Percentiles rank a stretch among this genome's conserved stretches.
These are phyloP conservation scores for Penicillium psychrosexuale DNA, from an alignment of 2,329 filamentous ascomycete species.

Conservation along the genomic window DNA sequence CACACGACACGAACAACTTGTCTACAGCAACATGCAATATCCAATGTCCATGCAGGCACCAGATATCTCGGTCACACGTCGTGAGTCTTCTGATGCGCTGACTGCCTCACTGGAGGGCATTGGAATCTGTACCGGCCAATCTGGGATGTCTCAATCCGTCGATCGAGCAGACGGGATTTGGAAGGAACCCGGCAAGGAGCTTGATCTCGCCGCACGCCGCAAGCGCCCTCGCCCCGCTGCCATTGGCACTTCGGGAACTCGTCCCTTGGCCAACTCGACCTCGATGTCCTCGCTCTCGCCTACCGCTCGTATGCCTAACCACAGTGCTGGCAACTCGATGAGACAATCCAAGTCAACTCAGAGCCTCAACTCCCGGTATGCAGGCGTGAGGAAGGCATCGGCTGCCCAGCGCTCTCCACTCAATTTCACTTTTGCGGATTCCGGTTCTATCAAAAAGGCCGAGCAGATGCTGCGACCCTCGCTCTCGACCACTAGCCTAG, in stretches of 20 bases:
- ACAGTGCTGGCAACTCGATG: constrained; percentile 38
- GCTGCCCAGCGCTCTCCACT: constrained; percentile 48
- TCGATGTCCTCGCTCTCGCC: constrained; percentile 45
- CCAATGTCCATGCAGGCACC: constrained; percentile 29
- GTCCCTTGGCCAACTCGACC: constrained; percentile 38
- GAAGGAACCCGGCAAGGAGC: constrained; percentile 40
- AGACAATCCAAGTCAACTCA: constrained; percentile 48
- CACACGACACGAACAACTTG: constrained; percentile 24
- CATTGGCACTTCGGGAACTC: constrained; percentile 43
- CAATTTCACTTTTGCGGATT: constrained; percentile 46
- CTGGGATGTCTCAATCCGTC: constrained; percentile 27
- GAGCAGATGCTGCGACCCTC: constrained; percentile 35
- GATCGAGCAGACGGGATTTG: constrained; percentile 27
- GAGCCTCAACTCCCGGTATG: constrained; percentile 44
- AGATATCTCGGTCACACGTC: constrained; percentile 29
- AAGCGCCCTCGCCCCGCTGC: constrained; percentile 48
- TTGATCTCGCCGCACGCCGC: constrained; percentile 47
- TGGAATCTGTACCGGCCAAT: constrained; percentile 31
- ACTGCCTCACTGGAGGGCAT: constrained; percentile 34
- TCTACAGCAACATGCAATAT: constrained; percentile 35
- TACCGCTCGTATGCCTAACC: constrained; percentile 35
- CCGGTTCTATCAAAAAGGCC: constrained; percentile 37
- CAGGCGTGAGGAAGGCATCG: constrained; percentile 47
- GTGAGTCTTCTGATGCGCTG: constrained; percentile 37
- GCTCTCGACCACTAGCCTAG: constrained; percentile 35